phyloP scores from a whole-genome alignment of 208 protist genomes.

The Leptomonas pyrrhocoris region DNA sequence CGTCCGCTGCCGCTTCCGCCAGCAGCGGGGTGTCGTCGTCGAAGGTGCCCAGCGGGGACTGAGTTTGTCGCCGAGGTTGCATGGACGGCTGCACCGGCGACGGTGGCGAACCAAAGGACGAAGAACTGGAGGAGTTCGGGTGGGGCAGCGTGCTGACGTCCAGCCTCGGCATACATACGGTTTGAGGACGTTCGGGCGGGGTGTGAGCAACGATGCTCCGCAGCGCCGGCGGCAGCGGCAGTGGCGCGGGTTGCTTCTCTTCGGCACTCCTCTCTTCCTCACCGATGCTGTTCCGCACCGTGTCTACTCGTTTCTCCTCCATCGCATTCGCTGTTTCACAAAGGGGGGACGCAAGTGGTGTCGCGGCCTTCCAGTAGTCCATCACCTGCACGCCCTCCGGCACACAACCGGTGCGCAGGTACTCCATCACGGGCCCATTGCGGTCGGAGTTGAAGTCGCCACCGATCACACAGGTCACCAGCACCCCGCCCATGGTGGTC shows the following conservation, averaged over 20 bases:
- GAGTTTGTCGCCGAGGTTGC: conserved; percentile 10
- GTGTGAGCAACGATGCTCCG: neutral
- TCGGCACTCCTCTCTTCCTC: neutral
- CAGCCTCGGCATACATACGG: neutral
- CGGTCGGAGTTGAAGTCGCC: conserved; percentile 89
- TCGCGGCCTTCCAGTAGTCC: conserved; percentile 39
- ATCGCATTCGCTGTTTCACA: neutral
- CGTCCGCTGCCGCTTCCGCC: neutral
- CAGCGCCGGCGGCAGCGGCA: neutral
- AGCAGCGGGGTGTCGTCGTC: neutral
- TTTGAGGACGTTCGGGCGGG: neutral
- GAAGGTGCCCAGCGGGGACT: neutral
- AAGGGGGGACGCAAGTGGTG: neutral
- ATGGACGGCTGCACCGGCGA: conserved; percentile 22
- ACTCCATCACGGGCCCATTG: conserved; percentile 49
- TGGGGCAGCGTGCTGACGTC: neutral
- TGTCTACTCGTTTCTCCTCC: neutral
- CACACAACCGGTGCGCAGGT: conserved; percentile 42
- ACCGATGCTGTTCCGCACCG: neutral
- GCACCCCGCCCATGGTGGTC: neutral
- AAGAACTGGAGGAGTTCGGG: neutral
- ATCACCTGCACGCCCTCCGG: conserved; percentile 48
- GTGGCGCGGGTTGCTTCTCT: neutral
- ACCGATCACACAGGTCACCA: conserved; percentile 61
- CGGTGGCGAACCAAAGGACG: conserved; percentile 16